These are phyloP conservation scores for Logfia minima DNA, from an alignment of 129 eudicot species.

Conservation along the genomic window DNA sequence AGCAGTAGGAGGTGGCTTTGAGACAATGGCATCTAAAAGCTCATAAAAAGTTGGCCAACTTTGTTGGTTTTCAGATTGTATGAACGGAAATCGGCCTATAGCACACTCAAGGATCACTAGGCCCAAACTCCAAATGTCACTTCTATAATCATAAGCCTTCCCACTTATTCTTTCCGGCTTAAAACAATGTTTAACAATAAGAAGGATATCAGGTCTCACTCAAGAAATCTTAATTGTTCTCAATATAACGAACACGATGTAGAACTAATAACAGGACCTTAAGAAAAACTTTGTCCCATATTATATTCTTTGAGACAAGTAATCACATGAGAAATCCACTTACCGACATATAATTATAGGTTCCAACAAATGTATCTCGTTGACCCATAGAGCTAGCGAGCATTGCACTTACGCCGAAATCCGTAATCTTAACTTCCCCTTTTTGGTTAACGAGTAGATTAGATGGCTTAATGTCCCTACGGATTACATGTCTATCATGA, in stretches of 20 bases:
- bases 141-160: conserved; percentile 80
- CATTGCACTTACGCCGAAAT: conserved; percentile 99
- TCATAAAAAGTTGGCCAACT: conserved; percentile 89
- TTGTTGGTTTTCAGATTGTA: conserved; percentile 86
- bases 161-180: conserved; percentile 98
- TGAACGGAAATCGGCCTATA: conserved; percentile 91
- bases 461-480: conserved; percentile 95
- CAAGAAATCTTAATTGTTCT: not conserved
- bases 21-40: conserved; percentile 85
- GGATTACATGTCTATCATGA: conserved; percentile 90
- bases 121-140: conserved; percentile 98
- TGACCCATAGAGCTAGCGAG: conserved; percentile 96
- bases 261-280: not conserved
- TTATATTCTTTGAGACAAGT: not conserved
- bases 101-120: conserved; percentile 96
- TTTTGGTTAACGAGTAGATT: conserved; percentile 87
- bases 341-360: conserved; percentile 96
- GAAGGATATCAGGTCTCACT: not conserved
- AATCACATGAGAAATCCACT: conserved; percentile 26
- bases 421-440: conserved; percentile 95
- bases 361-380: conserved; percentile 95
- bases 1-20: conserved; percentile 87
- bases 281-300: not conserved
- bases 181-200: not conserved
- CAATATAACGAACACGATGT: not conserved